These are phyloP conservation scores for Syzygium syzygioides DNA, from an alignment of 441 rosid species.

Conservation along the genomic window DNA sequence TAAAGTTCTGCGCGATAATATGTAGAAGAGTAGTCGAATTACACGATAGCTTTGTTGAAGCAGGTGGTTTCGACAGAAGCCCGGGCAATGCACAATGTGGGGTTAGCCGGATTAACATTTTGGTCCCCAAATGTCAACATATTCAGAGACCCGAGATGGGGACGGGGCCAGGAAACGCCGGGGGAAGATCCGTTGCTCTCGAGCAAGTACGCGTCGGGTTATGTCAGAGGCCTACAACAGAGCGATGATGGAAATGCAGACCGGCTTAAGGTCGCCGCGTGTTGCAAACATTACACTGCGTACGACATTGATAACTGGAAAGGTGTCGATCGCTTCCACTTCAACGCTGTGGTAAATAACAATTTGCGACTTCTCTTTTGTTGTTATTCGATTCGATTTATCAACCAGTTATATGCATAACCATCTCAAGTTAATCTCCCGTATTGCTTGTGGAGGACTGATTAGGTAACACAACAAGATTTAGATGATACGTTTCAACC, in stretches of 20 bases:
- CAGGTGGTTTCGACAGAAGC: conserved; percentile 97
- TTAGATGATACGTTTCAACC: conserved; percentile 92
- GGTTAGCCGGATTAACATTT: conserved; percentile 80
- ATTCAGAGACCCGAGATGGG: conserved; percentile 96
- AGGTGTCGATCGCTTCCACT: conserved; percentile 60
- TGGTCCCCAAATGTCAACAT: conserved; percentile 96
- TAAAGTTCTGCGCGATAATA: background rate
- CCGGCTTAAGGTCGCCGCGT: conserved; percentile 82
- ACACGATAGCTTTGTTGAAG: background rate
- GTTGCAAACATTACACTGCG: conserved; percentile 93
- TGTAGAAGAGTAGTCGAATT: background rate
- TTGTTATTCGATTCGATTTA: background rate
- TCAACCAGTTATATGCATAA: background rate
- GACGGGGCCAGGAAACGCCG: conserved; percentile 94
- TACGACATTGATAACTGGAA: conserved; percentile 92
- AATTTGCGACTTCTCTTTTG: background rate
- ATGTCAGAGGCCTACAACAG: conserved; percentile 73
- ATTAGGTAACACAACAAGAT: conserved; percentile 79
- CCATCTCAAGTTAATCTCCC: background rate
- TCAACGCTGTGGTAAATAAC: conserved; percentile 61
- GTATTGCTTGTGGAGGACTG: background rate
- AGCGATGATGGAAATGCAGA: conserved; percentile 41
- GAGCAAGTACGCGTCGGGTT: conserved; percentile 64
- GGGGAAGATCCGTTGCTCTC: conserved; percentile 91
- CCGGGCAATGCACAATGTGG: conserved; percentile 94